phyloP scores from a whole-genome alignment of 495 filamentous ascomycete species.

The Halenospora varia region DNA sequence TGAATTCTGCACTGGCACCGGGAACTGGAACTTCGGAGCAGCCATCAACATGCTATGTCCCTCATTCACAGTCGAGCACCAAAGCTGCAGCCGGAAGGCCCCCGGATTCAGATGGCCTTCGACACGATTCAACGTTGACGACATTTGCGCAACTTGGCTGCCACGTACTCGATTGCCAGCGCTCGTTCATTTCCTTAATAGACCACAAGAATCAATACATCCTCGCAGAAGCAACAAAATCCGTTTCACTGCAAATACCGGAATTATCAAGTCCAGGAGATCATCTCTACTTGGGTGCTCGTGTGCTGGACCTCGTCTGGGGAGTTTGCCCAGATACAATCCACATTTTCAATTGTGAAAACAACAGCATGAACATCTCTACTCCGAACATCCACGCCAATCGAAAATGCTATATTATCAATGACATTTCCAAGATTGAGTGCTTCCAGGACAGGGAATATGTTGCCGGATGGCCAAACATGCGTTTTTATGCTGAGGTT shows the following conservation, averaged over 20 bases:
- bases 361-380: not conserved
- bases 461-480: conserved; percentile 24
- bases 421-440: conserved; percentile 30
- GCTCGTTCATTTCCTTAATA: conserved; percentile 57
- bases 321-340: conserved; percentile 13
- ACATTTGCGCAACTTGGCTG: conserved; percentile 62
- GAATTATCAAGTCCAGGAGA: not conserved
- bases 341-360: not conserved
- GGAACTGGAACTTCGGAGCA: not conserved
- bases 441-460: conserved; percentile 27
- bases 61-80: not conserved
- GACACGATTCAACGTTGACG: conserved; percentile 54
- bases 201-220: conserved; percentile 56
- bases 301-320: not conserved
- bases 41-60: not conserved
- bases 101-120: conserved; percentile 7
- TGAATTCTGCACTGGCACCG: not conserved
- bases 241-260: conserved; percentile 36
- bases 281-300: not conserved
- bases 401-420: conserved; percentile 20
- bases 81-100: not conserved
- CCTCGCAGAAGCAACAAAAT: conserved; percentile 58
- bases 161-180: conserved; percentile 46
- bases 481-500: conserved; percentile 30
- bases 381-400: not conserved